Base-by-base conservation (phyloP, 768 basidiomycete species). In the Lentinula boryana region DNA sequence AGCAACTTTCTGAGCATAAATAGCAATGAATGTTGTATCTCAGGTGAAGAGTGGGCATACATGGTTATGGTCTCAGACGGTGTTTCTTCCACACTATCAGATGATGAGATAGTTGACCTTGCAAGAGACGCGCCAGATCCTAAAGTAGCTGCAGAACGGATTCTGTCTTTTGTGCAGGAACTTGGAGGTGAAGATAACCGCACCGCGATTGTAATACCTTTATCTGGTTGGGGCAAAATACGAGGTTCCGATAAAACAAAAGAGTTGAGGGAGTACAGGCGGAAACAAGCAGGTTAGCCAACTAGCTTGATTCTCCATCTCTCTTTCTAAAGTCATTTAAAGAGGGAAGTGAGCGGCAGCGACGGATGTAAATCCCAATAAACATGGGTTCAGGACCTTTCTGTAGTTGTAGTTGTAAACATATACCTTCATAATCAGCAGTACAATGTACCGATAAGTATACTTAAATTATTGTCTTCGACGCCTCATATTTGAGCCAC, bases 51-150 rank as follows among this genome's bases (percentile, higher is more conserved):
- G 57, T 95, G 92, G 85, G 88, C 95, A 0, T 96, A 88, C 70
- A 79, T 95, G 66, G 82, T 95, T 32, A 78, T 96, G 13, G 78
- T 95, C n/a, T 95, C 95, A 9, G 97, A 99, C 71, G 97, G 97
- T 5, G 82, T 98, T 53, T 91, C 94, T 1, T 93, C 92, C 38
- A 82, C 91, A 50, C 80, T 97, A 46, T 95, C 95, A 0, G 95
- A 98, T 70, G 90, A 92, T 63, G 97, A 99, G 74, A 88, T 99
- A 62, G 85, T 92, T 35, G 97, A 98, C 71, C 84, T 99, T 48
- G 89, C 87, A 5, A 80, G 95, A 54, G 78, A 79, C 49, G 84
- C 88, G 6, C 70, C 75, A 8, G 83, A 86, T 66, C 96, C 96
- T 0, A 86, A 84, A 67, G 73, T 74, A 33, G 95, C 93, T n/a